These are phyloP conservation scores for Schwanniomyces pseudopolymorphus DNA, from an alignment of 805 yeast genomes.

Conservation along the genomic window DNA sequence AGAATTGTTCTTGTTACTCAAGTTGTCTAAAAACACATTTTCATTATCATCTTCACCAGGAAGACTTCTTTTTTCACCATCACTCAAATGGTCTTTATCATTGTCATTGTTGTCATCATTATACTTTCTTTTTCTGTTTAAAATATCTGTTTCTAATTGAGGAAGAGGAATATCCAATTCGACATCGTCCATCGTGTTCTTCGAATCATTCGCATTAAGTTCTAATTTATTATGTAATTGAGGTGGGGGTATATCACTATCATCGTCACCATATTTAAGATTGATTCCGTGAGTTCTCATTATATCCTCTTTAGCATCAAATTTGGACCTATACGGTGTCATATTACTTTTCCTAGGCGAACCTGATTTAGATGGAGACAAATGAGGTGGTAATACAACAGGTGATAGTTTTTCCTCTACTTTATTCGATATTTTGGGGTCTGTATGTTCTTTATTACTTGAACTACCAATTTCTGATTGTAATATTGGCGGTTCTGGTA, in stretches of 20 bases:
- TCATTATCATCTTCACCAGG: conserved; percentile 20
- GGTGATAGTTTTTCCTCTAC: conserved; percentile 19
- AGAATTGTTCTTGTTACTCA: conserved; percentile 14
- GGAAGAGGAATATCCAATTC: conserved; percentile 20
- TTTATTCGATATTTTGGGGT: background rate
- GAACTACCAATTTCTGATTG: conserved; percentile 31
- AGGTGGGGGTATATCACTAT: conserved; percentile 31
- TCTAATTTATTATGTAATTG: conserved; percentile 11
- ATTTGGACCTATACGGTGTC: conserved; percentile 36
- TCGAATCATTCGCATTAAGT: background rate
- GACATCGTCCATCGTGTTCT: conserved; percentile 6
- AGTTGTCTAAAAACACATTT: conserved; percentile 34
- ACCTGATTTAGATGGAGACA: conserved; percentile 15
- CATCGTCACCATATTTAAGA: conserved; percentile 22
- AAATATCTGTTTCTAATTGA: conserved; percentile 19
- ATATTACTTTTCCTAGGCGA: conserved; percentile 18
- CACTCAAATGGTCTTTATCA: conserved; percentile 9
- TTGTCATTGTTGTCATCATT: conserved; percentile 1
- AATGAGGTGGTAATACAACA: conserved; percentile 15
- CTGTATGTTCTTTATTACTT: background rate
- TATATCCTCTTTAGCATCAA: conserved; percentile 24
- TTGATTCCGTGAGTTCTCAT: conserved; percentile 24
- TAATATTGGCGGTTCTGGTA: conserved; percentile 44
- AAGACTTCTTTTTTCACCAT: background rate
- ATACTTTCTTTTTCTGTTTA: conserved; percentile 5